Evolutionary conservation across 768 basidiomycete species (phyloP).

Genomic region (Lentinus tigrinus): DNA sequence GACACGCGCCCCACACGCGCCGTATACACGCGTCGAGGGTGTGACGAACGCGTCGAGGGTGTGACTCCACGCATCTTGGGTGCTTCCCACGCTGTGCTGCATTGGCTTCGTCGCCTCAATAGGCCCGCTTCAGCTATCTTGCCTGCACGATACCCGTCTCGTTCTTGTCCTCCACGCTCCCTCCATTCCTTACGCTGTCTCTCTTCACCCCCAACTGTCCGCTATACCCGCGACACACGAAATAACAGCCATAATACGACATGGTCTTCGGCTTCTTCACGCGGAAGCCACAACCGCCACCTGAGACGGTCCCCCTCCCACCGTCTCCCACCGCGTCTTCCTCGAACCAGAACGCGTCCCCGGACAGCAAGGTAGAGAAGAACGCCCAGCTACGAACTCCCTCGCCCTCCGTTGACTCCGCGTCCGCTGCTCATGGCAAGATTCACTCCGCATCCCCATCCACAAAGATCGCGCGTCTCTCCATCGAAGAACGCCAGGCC

Average conservation of each 20-base stretch:
- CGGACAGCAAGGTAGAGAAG: conserved; percentile 10
- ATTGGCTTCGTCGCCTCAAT: background rate
- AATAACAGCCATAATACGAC: background rate
- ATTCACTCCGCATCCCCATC: conserved; percentile 27
- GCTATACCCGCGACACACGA: background rate
- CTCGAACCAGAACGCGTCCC: conserved; percentile 2
- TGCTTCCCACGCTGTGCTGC: background rate
- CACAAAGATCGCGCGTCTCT: conserved; percentile 21
- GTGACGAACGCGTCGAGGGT: conserved; percentile 7
- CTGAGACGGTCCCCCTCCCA: conserved; percentile 14
- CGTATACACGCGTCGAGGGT: conserved; percentile 7
- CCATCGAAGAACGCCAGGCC: conserved; percentile 32
- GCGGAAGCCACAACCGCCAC: conserved; percentile 13
- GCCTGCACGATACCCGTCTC: background rate
- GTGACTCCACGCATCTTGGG: background rate
- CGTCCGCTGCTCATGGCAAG: conserved; percentile 18
- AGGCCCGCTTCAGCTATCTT: background rate
- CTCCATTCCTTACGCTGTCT: background rate
- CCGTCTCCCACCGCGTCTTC: conserved; percentile 18
- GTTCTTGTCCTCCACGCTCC: background rate
- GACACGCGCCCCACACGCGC: conserved; percentile 14
- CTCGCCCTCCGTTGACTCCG: conserved; percentile 47
- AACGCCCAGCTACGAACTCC: conserved; percentile 49
- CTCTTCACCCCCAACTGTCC: background rate
- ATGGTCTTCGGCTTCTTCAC: conserved; percentile 32